Base-by-base conservation (phyloP, 176 grass and related monocot species). In the Oryza longistaminata region DNA sequence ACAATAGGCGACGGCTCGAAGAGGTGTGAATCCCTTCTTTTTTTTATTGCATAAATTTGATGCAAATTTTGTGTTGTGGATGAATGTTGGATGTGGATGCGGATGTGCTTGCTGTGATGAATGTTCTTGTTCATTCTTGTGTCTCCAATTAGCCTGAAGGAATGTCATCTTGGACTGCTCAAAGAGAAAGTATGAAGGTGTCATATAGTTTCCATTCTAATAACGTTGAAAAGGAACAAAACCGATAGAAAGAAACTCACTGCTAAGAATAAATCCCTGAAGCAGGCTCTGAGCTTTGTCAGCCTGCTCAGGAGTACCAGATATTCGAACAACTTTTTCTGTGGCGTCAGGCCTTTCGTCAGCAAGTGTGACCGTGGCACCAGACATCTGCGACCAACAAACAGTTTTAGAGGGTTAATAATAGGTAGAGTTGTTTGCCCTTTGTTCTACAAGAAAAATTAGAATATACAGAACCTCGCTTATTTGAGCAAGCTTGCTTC, bases 401-500 rank as follows among this genome's bases (percentile, higher is more conserved):
- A 61, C 2, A 66, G 34, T 40, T 79, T 68, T 49, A 83, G 17
- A 88, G 71, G 48, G 40, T 40, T 31, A 87, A 73, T 55, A 17
- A 61, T 40, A 72, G 27, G 21, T 48, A 67, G 39, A 66, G 29
- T 16, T 39, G 15, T 48, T 61, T 3, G 14, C 46, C 19, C 21
- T 75, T 64, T 79, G 26, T 37, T 88, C 13, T 69, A 35, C 58
- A 69, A 68, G 69, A 12, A 40, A 83, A 37, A 69, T 11, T 24
- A 81, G 37, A 40, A 84, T 64, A 80, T 72, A 80, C 52, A 65
- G 81, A 46, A 94, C 93, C 90, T 98, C 92, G 43, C 96, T 95
- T 85, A 98, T 98, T 78, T 95, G 96, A 64, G 93, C 91, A 89
- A 98, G 96, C 78, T 98, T 98, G 87, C 86, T 95, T 79, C 93